phyloP scores from a whole-genome alignment of 1,139 yeast species.

The Saccharomyces hybrid region DNA sequence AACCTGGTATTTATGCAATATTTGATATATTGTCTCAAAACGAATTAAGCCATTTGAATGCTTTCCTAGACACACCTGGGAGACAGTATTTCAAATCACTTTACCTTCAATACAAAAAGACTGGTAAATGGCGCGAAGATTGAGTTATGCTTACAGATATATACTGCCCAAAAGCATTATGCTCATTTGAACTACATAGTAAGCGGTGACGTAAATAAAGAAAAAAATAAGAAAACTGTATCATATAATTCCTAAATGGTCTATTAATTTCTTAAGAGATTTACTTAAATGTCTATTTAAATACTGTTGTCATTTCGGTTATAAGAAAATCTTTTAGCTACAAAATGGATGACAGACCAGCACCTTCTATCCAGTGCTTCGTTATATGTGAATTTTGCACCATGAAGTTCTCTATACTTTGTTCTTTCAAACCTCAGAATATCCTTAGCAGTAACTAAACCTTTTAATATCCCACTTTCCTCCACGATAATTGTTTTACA shows the following conservation, averaged over 20 bases:
- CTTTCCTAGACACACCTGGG: slow-evolving; percentile 65
- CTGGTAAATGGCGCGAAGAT: slow-evolving; percentile 77
- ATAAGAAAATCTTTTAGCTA: slow-evolving; percentile 10
- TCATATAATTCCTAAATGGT: not conserved
- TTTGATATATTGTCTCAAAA: slow-evolving; percentile 62
- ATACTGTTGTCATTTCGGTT: not conserved
- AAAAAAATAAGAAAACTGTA: not conserved
- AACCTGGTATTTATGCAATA: slow-evolving; percentile 52
- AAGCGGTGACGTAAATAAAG: too few species aligned
- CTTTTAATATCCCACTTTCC: slow-evolving; percentile 44
- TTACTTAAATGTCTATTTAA: not conserved
- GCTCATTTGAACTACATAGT: too few species aligned
- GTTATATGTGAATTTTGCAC: slow-evolving; percentile 24
- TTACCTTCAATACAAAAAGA: slow-evolving; percentile 64
- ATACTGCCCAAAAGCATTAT: too few species aligned
- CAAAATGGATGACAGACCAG: slow-evolving; percentile 17
- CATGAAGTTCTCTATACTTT: slow-evolving; percentile 22
- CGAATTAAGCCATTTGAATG: slow-evolving; percentile 59
- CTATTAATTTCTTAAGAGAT: not conserved
- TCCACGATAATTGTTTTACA: slow-evolving; percentile 70
- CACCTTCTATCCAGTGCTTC: slow-evolving; percentile 20
- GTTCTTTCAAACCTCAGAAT: slow-evolving; percentile 43
- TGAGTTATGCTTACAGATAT: too few species aligned
- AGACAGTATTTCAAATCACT: slow-evolving; percentile 59
- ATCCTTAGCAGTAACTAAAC: slow-evolving; percentile 65